These are phyloP conservation scores for Chimonanthus praecox DNA, from an alignment of 164 flowering plant species.

Conservation along the genomic window DNA sequence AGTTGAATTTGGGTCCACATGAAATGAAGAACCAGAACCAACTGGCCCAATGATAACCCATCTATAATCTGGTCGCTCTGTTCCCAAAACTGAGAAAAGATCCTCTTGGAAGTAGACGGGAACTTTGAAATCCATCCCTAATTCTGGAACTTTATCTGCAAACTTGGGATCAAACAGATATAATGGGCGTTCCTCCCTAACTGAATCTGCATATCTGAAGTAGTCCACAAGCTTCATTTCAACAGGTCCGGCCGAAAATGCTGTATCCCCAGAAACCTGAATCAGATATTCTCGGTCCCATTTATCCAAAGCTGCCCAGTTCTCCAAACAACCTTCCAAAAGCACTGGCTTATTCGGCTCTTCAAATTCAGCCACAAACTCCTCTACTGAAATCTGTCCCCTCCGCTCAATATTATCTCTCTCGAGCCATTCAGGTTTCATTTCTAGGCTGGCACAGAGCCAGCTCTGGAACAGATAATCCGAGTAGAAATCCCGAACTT, in stretches of 20 bases:
- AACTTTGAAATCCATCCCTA: slow-evolving; percentile 75
- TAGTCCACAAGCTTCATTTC: slow-evolving; percentile 79
- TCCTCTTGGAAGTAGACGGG: slow-evolving; percentile 87
- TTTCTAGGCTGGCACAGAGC: slow-evolving; percentile 94
- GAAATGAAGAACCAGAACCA: slow-evolving; percentile 84
- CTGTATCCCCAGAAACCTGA: slow-evolving; percentile 46
- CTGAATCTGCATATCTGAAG: slow-evolving; percentile 72
- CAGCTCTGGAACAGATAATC: slow-evolving; percentile 98
- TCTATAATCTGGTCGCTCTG: slow-evolving; percentile 88
- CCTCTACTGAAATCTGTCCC: slow-evolving; percentile 69
- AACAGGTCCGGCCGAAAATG: slow-evolving; percentile 81
- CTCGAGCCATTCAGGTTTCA: slow-evolving; percentile 89
- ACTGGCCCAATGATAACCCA: slow-evolving; percentile 96
- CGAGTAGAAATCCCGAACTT: slow-evolving; percentile 79
- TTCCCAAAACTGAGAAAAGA: slow-evolving; percentile 74
- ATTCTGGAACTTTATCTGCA: slow-evolving; percentile 69
- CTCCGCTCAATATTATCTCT: slow-evolving; percentile 75
- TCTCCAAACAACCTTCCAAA: slow-evolving; percentile 81
- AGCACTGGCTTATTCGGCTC: slow-evolving; percentile 86
- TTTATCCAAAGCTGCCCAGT: slow-evolving; percentile 69
- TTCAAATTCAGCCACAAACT: slow-evolving; percentile 70
- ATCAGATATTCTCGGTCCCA: slow-evolving; percentile 79
- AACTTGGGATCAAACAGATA: slow-evolving; percentile 94
- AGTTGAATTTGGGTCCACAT: slow-evolving; percentile 96
- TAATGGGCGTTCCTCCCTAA: slow-evolving; percentile 83